phyloP scores from a whole-genome alignment of 208 protist genomes.

The Borovskyia barvae region DNA sequence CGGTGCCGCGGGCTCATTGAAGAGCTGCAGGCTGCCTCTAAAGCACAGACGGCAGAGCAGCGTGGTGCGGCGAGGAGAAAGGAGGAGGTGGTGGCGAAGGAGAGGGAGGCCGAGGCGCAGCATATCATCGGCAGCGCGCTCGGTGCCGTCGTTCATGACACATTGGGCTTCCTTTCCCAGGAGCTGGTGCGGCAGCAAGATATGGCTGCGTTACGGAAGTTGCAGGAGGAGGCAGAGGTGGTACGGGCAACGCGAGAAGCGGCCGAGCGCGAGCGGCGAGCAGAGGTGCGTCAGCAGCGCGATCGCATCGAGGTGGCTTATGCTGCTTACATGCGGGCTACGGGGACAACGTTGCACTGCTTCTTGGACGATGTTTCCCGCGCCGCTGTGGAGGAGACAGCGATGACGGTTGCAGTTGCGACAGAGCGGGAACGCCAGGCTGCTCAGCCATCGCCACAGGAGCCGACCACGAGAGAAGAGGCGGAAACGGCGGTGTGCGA shows the following conservation, averaged over 20 bases:
- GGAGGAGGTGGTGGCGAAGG: slow-evolving; percentile 31
- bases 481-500: slow-evolving; percentile 56
- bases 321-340: slow-evolving; percentile 52
- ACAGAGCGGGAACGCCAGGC: slow-evolving; percentile 49
- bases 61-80: slow-evolving; percentile 27
- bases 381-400: slow-evolving; percentile 48
- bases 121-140: slow-evolving; percentile 58
- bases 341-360: slow-evolving; percentile 58
- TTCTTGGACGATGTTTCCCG: slow-evolving; percentile 64
- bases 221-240: slow-evolving; percentile 65
- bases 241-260: slow-evolving; percentile 73
- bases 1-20: slow-evolving; percentile 90
- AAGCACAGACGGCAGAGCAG: slow-evolving; percentile 76
- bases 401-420: slow-evolving; percentile 61
- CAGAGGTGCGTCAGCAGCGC: slow-evolving; percentile 58
- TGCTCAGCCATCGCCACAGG: slow-evolving; percentile 19
- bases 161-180: slow-evolving; percentile 84
- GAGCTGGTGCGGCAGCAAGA: slow-evolving; percentile 85
- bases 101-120: slow-evolving; percentile 52
- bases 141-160: slow-evolving; percentile 80
- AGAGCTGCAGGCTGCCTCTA: slow-evolving; percentile 89
- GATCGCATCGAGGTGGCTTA: slow-evolving; percentile 78
- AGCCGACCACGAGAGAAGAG: slow-evolving; percentile 22
- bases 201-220: slow-evolving; percentile 38
- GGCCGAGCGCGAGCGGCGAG: slow-evolving; percentile 67